Evolutionary conservation across 2,329 filamentous ascomycete species (phyloP), one percentile per base, ranked within the genome.

Genomic region (Verticillium zaregamsianum): DNA sequence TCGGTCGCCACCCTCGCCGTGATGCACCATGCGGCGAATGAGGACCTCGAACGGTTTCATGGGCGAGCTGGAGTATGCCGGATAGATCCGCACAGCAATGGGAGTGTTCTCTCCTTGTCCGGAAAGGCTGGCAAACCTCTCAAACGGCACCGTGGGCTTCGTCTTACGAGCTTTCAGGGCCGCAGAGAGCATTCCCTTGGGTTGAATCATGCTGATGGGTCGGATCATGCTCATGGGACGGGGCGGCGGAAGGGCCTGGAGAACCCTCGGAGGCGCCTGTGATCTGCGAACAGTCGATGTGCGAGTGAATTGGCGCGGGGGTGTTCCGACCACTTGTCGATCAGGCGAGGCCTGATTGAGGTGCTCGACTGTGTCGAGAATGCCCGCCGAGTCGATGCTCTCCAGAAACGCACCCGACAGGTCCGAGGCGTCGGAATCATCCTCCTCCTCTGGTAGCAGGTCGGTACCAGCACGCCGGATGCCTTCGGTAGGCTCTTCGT

Each of bases 101-200:
- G 91, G 91, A 58, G 89, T 90, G 7, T 89, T 84, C 64, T 93
- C 91, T 20, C 90, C 91, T 71, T 93, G 89, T 0, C 91, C 92
- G 61, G 89, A 92, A 40, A 92, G 82, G 17, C 88, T 85, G 1
- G 90, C 90, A 74, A 92, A 95, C 28, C 85, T 84, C 68, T 93
- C 90, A 66, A 94, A 89, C 0, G 91, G 90, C 69, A 90, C 86
- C 6, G 84, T 84, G 8, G 84, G 83, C 66, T 89, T 89, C 1
- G 87, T 83, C 66, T 89, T 86, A 72, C 90, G 91, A 33, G 88
- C 89, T 67, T 90, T 90, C 28, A 94, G 79, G 5, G 89, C 87
- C 59, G 88, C 88, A 0, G 90, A 90, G 25, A 93, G 77, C 58
- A 91, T 76, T 73, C 90, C 92, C 64, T 86, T 86, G 2, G 90